phyloP scores from a whole-genome alignment of 805 yeast species.

The Wickerhamiella qilinensis region DNA sequence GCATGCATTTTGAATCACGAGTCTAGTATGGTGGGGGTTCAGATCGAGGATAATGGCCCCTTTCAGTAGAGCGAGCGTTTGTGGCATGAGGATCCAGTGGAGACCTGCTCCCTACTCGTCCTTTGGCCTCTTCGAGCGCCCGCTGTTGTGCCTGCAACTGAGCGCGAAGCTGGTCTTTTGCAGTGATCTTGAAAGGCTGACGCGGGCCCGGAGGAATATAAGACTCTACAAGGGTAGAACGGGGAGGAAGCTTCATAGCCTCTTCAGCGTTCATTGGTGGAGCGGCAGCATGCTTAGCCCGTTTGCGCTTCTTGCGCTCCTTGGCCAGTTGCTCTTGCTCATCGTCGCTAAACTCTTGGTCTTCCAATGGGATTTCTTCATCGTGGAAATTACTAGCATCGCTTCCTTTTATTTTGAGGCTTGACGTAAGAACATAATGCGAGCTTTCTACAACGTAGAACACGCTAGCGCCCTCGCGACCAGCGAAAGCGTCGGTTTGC shows the following conservation, averaged over 20 bases:
- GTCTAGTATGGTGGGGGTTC: too few species aligned
- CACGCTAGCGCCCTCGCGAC: conserved; percentile 38
- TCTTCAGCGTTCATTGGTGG: too few species aligned
- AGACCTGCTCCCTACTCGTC: too few species aligned
- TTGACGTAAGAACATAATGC: conserved; percentile 59
- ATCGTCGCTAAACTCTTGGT: conserved; percentile 91
- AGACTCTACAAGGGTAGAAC: too few species aligned
- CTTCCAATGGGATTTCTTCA: conserved; percentile 85
- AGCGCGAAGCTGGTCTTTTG: neutral
- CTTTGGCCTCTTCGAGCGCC: neutral
- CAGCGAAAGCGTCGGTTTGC: conserved; percentile 31
- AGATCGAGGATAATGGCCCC: too few species aligned
- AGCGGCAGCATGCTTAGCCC: too few species aligned
- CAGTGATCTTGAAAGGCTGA: neutral
- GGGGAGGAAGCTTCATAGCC: too few species aligned
- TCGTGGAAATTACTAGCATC: conserved; percentile 94
- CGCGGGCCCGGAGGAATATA: too few species aligned
- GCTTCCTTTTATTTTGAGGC: conserved; percentile 63
- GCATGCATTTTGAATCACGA: too few species aligned
- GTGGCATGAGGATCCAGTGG: too few species aligned
- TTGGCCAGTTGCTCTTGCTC: conserved; percentile 68
- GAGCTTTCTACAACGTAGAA: conserved; percentile 71
- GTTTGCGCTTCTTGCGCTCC: conserved; percentile 43
- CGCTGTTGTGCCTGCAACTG: neutral
- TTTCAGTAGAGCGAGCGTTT: too few species aligned